Evolutionary conservation across 2,329 filamentous ascomycete species (phyloP), one percentile per base, ranked within the genome.

Genomic region (Xylariales sp.): DNA sequence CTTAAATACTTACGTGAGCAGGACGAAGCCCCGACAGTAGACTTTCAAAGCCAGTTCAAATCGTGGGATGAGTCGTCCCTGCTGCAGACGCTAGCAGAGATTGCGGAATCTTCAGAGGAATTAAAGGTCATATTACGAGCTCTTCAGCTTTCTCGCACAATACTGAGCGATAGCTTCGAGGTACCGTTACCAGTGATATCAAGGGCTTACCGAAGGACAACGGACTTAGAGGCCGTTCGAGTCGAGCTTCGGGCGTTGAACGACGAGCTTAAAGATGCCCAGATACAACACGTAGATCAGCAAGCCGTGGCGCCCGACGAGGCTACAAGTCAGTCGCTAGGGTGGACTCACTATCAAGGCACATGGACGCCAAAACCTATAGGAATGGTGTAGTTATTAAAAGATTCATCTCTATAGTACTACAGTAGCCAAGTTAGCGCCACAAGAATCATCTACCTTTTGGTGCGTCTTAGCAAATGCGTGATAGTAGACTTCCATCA

Each of bases 281-380:
- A 60, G 10, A 60, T 49, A n/a, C 60, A 60, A 1, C 46, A 18
- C 23, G 45, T 53, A 59, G 64, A 62, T 30, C 61, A 67, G 32
- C n/a, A 48, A 5, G 58, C 64, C 10, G 67, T 72, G 70, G 67
- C 6, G 48, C 65, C 50, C 65, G 73, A n/a, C 10, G 68, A 70
- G 62, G 41, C 43, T 6, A n/a, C 67, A 14, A 62, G 32, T 49
- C 72, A 71, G 60, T 71, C 73, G 12, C 74, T 75, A 50, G 80
- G 81, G 30, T 89, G 87, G 87, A 79, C 80, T 28, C 78, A 80
- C 64, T 86, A 84, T 70, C 78, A 84, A 56, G 86, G 85, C 7
- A 75, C 79, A 2, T 90, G 87, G 87, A 83, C 82, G 65, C 82
- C 87, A 9, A 87, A 85, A 72, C 87, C 87, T 0, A 89, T 89